Percentiles rank a stretch among this genome's conserved stretches.
phyloP scores from a whole-genome alignment of 129 eudicot genomes.

The Lactuca saligna region DNA sequence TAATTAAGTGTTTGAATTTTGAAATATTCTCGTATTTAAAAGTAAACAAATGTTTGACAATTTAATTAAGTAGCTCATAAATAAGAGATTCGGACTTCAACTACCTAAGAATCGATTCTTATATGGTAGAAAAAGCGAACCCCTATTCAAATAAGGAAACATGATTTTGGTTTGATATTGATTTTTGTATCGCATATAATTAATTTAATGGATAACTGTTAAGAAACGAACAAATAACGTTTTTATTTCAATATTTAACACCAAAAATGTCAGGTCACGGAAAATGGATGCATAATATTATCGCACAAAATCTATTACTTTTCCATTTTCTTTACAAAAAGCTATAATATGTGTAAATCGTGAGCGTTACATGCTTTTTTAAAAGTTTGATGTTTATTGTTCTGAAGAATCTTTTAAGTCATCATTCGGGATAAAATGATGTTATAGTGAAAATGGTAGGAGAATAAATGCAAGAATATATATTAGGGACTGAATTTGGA shows the following conservation, averaged over 20 bases:
- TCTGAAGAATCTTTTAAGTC: constrained; percentile 3
- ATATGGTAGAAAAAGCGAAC: background rate
- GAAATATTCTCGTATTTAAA: background rate
- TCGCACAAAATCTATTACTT: constrained; percentile 6
- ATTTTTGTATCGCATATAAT: background rate
- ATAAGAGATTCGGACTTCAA: background rate
- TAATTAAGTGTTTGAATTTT: background rate
- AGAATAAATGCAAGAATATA: constrained; percentile 25
- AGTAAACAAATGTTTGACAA: background rate
- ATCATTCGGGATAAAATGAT: constrained; percentile 7
- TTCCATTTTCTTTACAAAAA: background rate
- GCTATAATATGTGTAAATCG: background rate
- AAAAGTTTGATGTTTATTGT: constrained; percentile 15
- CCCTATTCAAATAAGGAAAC: background rate
- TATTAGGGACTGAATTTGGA: constrained; percentile 11
- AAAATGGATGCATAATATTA: background rate
- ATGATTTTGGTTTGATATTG: background rate
- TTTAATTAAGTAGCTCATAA: too few relatives aligned
- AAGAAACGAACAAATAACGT: background rate
- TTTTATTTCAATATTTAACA: background rate
- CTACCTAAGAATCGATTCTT: background rate
- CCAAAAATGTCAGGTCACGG: background rate
- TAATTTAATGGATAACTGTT: background rate
- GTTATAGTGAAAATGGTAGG: constrained; percentile 7
- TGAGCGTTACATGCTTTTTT: background rate